Conservation (phyloP, 1,284 basidiomycete species). For the Prillingera fragicola region DNA sequence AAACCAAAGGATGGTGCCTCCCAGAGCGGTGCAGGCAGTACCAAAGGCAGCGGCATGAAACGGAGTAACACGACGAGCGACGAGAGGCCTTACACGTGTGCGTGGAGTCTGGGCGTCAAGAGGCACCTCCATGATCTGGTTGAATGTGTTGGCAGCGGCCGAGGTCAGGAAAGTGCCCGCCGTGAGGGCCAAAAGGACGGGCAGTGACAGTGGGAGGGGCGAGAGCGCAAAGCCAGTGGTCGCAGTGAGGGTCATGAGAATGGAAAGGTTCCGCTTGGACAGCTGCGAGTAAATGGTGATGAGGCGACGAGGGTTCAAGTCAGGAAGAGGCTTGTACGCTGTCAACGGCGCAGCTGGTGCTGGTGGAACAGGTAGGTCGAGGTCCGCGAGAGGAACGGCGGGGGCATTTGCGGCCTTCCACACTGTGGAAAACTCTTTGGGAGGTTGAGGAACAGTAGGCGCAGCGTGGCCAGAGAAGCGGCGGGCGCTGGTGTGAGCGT, state of each 20-base stretch:
- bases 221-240: conserved; percentile 92
- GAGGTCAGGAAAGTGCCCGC: conserved; percentile 85
- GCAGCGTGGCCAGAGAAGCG: conserved; percentile 4
- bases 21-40: conserved; percentile 64
- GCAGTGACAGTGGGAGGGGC: conserved; percentile 72
- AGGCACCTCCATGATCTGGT: conserved; percentile 90
- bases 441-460: conserved; percentile 27
- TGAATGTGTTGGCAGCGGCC: conserved; percentile 88
- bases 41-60: conserved; percentile 82
- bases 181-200: conserved; percentile 78
- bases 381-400: conserved; percentile 23
- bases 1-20: conserved; percentile 71
- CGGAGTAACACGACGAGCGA: conserved; percentile 72
- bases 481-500: conserved; percentile 20
- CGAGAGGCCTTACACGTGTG: conserved; percentile 84
- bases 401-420: conserved; percentile 30
- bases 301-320: conserved; percentile 57
- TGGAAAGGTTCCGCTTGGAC: conserved; percentile 79
- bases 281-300: conserved; percentile 72
- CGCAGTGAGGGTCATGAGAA: conserved; percentile 83
- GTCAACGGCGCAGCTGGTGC: conserved; percentile 36
- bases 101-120: conserved; percentile 96
- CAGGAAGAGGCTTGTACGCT: conserved; percentile 44
- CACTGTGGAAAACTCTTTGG: conserved; percentile 28
- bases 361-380: conserved; percentile 30